A percentile compares a stretch with the other conserved stretches of the same genome.
Conservation (phyloP, 805 yeast species). For the Candida pseudofarinosa region DNA sequence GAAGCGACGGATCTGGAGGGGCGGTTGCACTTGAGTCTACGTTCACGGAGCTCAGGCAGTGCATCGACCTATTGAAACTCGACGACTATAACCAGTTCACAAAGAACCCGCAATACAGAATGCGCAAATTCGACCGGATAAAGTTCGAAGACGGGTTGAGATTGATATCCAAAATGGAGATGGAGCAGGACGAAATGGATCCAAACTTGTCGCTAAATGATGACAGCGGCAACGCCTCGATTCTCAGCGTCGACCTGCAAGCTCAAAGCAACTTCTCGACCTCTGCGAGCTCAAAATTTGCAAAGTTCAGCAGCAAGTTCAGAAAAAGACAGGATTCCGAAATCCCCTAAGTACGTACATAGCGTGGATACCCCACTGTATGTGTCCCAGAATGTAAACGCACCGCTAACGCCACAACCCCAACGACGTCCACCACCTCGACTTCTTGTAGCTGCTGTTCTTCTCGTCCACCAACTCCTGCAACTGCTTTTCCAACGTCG, state of each 20-base stretch:
- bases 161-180: slow-evolving; percentile 52
- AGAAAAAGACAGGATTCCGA: slow-evolving; percentile 10
- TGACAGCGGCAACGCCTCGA: slow-evolving; percentile 10
- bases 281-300: slow-evolving; percentile 28
- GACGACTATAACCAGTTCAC: slow-evolving; percentile 64
- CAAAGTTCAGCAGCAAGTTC: slow-evolving; percentile 28
- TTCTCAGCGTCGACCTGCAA: slow-evolving; percentile 10
- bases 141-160: slow-evolving; percentile 66
- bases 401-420: slow-evolving; percentile 12
- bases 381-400: not conserved
- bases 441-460: slow-evolving; percentile 15
- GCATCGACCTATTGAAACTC: slow-evolving; percentile 63
- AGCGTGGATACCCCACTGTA: not conserved
- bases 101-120: slow-evolving; percentile 40
- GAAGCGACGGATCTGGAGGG: slow-evolving; percentile 23
- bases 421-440: slow-evolving; percentile 13
- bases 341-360: not conserved
- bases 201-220: slow-evolving; percentile 3
- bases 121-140: slow-evolving; percentile 64
- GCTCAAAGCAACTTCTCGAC: slow-evolving; percentile 19
- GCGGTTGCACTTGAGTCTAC: slow-evolving; percentile 63
- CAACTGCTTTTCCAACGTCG: slow-evolving; percentile 18
- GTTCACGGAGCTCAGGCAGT: slow-evolving; percentile 75
- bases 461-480: slow-evolving; percentile 27
- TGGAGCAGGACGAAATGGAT: slow-evolving; percentile 14